Conservation (phyloP, 768 basidiomycete species). For the Pleurotus platypus region DNA sequence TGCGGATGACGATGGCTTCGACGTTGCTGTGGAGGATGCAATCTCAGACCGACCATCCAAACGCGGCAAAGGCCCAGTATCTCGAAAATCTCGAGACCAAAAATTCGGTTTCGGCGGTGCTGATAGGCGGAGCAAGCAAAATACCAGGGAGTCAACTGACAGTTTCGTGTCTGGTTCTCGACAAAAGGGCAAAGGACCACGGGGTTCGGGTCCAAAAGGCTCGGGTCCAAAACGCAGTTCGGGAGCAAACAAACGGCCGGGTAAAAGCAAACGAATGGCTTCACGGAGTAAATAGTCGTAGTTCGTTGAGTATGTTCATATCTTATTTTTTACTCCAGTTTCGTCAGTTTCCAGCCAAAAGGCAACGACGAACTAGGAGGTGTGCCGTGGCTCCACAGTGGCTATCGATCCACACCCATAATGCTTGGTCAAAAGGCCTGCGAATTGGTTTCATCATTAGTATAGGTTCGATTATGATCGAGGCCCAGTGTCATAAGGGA, state of each 20-base stretch:
- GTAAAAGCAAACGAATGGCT: constrained; percentile 54
- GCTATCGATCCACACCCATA: too few species aligned
- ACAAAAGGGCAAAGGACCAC: constrained; percentile 20
- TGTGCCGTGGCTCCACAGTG: too few species aligned
- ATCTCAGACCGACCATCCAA: constrained; percentile 65
- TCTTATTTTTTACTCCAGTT: background rate
- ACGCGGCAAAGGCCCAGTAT: constrained; percentile 43
- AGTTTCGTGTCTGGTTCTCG: constrained; percentile 51
- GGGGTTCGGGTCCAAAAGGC: constrained; percentile 24
- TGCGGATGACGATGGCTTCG: constrained; percentile 70
- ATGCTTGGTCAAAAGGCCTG: too few species aligned
- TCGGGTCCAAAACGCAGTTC: constrained; percentile 23
- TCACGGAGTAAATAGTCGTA: constrained; percentile 31
- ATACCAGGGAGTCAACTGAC: constrained; percentile 79
- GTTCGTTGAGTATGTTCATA: background rate
- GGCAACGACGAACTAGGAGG: too few species aligned
- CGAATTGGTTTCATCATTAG: too few species aligned
- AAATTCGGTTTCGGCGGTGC: constrained; percentile 83
- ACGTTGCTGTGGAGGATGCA: constrained; percentile 88
- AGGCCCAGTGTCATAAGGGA: too few species aligned
- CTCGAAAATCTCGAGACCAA: constrained; percentile 62
- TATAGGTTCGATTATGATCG: too few species aligned
- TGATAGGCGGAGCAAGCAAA: constrained; percentile 71
- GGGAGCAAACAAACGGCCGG: constrained; percentile 45
- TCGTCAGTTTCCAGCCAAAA: background rate